Percentiles rank a stretch among this genome's conserved stretches.
These are phyloP conservation scores for Eucalyptus decipiens DNA, from an alignment of 345 rosid species.

Conservation along the genomic window DNA sequence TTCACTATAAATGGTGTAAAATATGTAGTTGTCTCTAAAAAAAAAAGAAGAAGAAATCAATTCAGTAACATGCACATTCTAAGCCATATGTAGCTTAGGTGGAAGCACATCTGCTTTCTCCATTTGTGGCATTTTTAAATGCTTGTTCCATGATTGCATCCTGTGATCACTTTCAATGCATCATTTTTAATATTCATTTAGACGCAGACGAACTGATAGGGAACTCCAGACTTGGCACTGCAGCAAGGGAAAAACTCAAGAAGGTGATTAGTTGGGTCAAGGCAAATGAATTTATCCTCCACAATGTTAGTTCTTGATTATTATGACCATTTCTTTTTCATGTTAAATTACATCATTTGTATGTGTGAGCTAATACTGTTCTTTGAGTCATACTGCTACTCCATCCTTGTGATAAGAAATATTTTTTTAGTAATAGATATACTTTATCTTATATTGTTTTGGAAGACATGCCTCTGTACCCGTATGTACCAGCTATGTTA, in stretches of 20 bases:
- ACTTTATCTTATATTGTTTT: neutral
- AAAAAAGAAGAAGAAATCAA: neutral
- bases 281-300: constrained; percentile 6
- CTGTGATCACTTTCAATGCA: neutral
- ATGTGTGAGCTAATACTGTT: neutral
- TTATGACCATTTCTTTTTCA: neutral
- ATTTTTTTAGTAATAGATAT: neutral
- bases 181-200: neutral
- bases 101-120: neutral
- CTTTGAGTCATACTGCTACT: neutral
- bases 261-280: constrained; percentile 40
- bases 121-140: neutral
- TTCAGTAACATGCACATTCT: neutral
- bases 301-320: neutral
- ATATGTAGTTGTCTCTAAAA: neutral
- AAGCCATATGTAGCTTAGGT: neutral
- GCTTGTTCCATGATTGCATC: neutral
- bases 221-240: constrained; percentile 11
- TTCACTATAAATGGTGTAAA: neutral
- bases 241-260: constrained; percentile 20
- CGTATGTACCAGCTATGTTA: neutral
- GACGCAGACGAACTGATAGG: constrained; percentile 17
- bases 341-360: constrained; percentile 1
- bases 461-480: neutral
- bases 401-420: neutral